Percentiles rank a stretch among this genome's conserved stretches.
Evolutionary conservation across 805 yeast genomes (phyloP).

Genomic region (Blastobotrys attinorum): DNA sequence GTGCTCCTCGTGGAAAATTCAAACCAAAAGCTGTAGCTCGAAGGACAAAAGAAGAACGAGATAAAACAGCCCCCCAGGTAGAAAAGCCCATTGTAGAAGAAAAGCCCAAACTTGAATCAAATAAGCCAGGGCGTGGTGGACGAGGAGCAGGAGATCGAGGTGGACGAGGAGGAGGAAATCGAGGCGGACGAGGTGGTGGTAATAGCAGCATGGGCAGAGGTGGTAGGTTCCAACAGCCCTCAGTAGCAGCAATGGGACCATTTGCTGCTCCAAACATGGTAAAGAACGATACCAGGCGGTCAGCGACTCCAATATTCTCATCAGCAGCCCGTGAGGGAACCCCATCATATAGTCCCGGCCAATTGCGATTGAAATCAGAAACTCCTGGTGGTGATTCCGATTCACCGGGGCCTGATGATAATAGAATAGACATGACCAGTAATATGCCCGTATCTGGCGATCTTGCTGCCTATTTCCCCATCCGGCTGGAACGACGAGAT

Average conservation of each 20-base stretch:
- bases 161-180: constrained; percentile 10
- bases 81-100: constrained; percentile 27
- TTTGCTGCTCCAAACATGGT: constrained; percentile 27
- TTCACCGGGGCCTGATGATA: constrained; percentile 8
- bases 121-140: too few relatives aligned
- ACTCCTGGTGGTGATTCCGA: constrained; percentile 12
- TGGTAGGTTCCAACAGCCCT: constrained; percentile 19
- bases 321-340: constrained; percentile 1
- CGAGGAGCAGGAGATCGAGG: constrained; percentile 8
- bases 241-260: constrained; percentile 30
- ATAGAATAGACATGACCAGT: constrained; percentile 17
- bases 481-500: constrained; percentile 17
- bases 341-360: neutral
- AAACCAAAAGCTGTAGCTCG: constrained; percentile 84
- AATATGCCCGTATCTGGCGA: constrained; percentile 10
- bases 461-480: constrained; percentile 19
- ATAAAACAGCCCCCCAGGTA: constrained; percentile 62
- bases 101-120: constrained; percentile 11
- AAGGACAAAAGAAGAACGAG: constrained; percentile 77
- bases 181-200: constrained; percentile 16
- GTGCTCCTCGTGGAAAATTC: constrained; percentile 42
- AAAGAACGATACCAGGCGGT: neutral
- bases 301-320: neutral
- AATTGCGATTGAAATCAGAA: constrained; percentile 15
- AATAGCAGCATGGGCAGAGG: too few relatives aligned